Percentiles rank a stretch among this genome's conserved stretches.
These are phyloP conservation scores for Cercospora zeina DNA, from an alignment of 2,329 filamentous ascomycete species.

Conservation along the genomic window DNA sequence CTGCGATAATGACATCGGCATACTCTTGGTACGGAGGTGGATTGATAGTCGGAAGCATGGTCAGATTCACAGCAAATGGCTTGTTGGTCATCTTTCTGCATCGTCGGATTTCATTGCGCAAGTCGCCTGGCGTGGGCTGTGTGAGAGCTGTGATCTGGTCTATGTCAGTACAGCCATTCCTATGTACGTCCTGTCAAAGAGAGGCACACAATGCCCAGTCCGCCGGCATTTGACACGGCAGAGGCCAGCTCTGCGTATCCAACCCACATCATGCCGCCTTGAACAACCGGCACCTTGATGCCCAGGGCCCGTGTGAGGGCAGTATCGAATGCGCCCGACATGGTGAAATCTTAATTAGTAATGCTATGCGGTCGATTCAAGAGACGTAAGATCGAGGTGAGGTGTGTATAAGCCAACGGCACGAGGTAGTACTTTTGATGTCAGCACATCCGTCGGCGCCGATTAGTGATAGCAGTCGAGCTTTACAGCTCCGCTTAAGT, in stretches of 20 bases:
- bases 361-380: too few relatives aligned
- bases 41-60: constrained; percentile 80
- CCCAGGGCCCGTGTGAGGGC: constrained; percentile 61
- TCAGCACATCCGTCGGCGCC: not conserved
- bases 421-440: constrained; percentile 2
- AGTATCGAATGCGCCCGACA: constrained; percentile 56
- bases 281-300: constrained; percentile 70
- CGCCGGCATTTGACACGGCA: constrained; percentile 74
- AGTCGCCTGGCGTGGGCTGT: constrained; percentile 83
- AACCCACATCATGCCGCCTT: constrained; percentile 83
- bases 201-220: constrained; percentile 63
- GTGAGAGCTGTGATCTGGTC: constrained; percentile 71
- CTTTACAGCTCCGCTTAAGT: constrained; percentile 11
- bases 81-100: constrained; percentile 74
- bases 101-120: constrained; percentile 86
- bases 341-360: constrained; percentile 45
- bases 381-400: not conserved
- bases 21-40: constrained; percentile 90
- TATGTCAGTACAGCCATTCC: not conserved
- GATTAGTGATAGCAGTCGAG: constrained; percentile 10
- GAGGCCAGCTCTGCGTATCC: constrained; percentile 74
- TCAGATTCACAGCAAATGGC: constrained; percentile 91
- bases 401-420: not conserved
- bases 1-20: constrained; percentile 85
- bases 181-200: not conserved